Percentiles rank a stretch among this genome's conserved stretches.
Conservation (phyloP, 371 early-diverging fungal species). For the Mortierella sp. region DNA sequence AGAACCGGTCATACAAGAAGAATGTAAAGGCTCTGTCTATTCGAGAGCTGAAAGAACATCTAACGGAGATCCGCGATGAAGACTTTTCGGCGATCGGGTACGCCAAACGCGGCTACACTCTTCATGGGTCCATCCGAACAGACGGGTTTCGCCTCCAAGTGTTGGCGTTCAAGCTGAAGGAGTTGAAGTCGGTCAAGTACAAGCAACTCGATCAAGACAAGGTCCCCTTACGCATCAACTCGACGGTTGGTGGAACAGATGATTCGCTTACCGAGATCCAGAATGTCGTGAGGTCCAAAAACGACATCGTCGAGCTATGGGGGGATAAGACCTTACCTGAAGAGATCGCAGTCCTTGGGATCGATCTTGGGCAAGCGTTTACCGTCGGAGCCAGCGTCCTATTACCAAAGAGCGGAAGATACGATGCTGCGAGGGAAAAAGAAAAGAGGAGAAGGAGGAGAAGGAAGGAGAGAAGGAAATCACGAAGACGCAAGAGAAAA, state of each 20-base stretch:
- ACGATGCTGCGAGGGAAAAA: no score
- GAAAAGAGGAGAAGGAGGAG: no score
- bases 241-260: slow-evolving; percentile 18
- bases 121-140: slow-evolving; percentile 12
- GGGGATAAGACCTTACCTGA: background rate
- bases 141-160: slow-evolving; percentile 15
- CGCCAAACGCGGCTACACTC: slow-evolving; percentile 6
- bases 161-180: slow-evolving; percentile 19
- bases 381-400: slow-evolving; percentile 19
- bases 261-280: slow-evolving; percentile 22
- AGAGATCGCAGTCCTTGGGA: slow-evolving; percentile 11
- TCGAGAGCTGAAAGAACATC: background rate
- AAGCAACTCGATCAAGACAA: slow-evolving; percentile 5
- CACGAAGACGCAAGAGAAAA: no score
- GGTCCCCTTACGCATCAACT: slow-evolving; percentile 5
- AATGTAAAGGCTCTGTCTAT: slow-evolving; percentile 3
- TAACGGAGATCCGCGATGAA: background rate
- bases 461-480: no score
- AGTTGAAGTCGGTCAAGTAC: slow-evolving; percentile 11
- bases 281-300: slow-evolving; percentile 20
- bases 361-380: slow-evolving; percentile 21
- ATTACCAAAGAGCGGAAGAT: background rate
- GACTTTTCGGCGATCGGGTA: background rate
- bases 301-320: slow-evolving; percentile 18
- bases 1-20: slow-evolving; percentile 1